Percentiles rank a stretch among this genome's conserved stretches.
phyloP scores from a whole-genome alignment of 495 filamentous ascomycete species.

The Oidiodendron maius region DNA sequence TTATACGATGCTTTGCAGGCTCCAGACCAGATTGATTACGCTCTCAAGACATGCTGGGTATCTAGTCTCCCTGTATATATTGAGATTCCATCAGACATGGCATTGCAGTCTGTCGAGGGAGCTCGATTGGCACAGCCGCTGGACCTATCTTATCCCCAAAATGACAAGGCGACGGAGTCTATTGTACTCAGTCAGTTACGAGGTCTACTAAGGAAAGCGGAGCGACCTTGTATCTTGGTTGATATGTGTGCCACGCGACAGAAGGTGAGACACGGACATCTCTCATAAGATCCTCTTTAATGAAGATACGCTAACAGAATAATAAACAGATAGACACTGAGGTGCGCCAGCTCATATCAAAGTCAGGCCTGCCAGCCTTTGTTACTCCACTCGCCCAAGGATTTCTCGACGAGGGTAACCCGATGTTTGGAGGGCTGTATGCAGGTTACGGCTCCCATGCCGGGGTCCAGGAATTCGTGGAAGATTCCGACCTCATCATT shows the following conservation, averaged over 20 bases:
- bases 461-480: neutral
- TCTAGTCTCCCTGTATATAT: neutral
- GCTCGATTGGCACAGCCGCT: neutral
- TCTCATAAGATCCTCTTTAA: too few species aligned
- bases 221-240: neutral
- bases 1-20: constrained; percentile 18
- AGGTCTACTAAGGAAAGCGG: neutral
- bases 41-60: neutral
- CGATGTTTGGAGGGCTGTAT: neutral
- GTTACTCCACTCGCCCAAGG: neutral
- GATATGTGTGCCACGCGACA: neutral
- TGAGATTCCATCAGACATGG: constrained; percentile 1
- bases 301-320: too few species aligned
- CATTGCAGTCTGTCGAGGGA: neutral
- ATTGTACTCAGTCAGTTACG: neutral
- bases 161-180: neutral
- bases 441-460: neutral
- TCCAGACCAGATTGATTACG: neutral
- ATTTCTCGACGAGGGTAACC: neutral
- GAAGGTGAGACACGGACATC: too few species aligned
- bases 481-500: neutral
- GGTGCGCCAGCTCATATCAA: neutral
- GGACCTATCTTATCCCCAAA: neutral
- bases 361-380: neutral
- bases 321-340: too few species aligned